phyloP scores from a whole-genome alignment of 1,284 basidiomycete species.

The Erythrobasidium hasegawianum region DNA sequence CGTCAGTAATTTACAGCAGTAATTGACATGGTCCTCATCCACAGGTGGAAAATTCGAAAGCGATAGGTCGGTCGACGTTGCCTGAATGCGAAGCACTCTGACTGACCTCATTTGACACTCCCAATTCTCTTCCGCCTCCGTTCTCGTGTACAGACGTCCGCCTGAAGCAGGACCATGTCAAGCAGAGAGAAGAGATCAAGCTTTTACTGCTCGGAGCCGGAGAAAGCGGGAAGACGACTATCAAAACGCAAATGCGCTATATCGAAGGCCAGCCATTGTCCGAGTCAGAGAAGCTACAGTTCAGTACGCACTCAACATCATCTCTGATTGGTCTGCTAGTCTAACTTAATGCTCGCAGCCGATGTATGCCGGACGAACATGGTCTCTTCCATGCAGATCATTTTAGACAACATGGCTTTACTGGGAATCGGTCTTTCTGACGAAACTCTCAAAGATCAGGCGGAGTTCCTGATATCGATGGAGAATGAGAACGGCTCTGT shows the following conservation, averaged over 20 bases:
- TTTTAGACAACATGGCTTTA: slow-evolving; percentile 37
- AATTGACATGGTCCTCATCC: too few relatives aligned
- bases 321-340: too few relatives aligned
- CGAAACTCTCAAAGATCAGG: slow-evolving; percentile 38
- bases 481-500: slow-evolving; percentile 40
- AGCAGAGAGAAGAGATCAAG: slow-evolving; percentile 36
- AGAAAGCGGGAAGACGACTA: slow-evolving; percentile 49
- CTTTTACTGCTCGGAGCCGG: slow-evolving; percentile 48
- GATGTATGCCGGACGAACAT: slow-evolving; percentile 34
- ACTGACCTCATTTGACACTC: too few relatives aligned
- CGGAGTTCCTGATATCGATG: slow-evolving; percentile 46
- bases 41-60: too few relatives aligned
- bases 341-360: slow-evolving; percentile 7
- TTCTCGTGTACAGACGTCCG: slow-evolving; percentile 1
- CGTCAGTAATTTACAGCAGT: too few relatives aligned
- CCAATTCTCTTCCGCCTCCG: too few relatives aligned
- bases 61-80: too few relatives aligned
- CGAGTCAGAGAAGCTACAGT: slow-evolving; percentile 25
- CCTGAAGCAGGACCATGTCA: slow-evolving; percentile 17
- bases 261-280: slow-evolving; percentile 52
- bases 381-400: slow-evolving; percentile 29
- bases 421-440: slow-evolving; percentile 45
- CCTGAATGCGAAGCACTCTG: too few relatives aligned
- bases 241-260: slow-evolving; percentile 49
- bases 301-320: too few relatives aligned